Conservation (phyloP, 1,284 basidiomycete genomes). For the Wallemia mellicola region DNA sequence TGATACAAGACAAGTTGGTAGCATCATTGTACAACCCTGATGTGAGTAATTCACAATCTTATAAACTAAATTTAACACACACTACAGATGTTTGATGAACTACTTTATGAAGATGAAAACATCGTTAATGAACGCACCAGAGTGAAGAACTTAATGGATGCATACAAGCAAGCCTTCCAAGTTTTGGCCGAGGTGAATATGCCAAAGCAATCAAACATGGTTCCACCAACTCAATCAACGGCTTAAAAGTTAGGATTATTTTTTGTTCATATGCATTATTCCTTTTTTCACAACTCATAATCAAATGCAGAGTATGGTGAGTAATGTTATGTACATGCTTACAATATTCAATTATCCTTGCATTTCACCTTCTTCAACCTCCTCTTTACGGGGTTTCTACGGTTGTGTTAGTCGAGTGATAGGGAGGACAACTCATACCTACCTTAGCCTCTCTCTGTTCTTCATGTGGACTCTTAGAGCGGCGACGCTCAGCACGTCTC, state of each 20-base stretch:
- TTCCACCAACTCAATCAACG: too few relatives aligned
- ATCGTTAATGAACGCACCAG: conserved; percentile 72
- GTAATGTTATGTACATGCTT: too few relatives aligned
- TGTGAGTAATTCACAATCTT: background rate
- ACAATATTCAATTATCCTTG: too few relatives aligned
- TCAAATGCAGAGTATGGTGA: too few relatives aligned
- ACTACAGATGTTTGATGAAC: conserved; percentile 39
- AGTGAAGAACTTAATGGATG: conserved; percentile 78
- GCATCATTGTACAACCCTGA: conserved; percentile 77
- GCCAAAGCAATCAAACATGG: too few relatives aligned
- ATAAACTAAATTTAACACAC: background rate
- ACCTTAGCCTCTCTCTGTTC: background rate
- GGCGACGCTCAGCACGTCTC: background rate
- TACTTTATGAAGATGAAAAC: conserved; percentile 86
- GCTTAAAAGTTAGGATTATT: too few relatives aligned
- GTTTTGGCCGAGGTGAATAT: background rate
- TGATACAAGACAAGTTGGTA: conserved; percentile 84
- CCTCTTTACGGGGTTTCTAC: background rate
- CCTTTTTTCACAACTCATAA: too few relatives aligned
- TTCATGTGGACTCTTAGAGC: background rate
- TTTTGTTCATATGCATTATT: too few relatives aligned
- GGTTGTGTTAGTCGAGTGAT: background rate
- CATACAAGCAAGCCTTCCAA: conserved; percentile 31
- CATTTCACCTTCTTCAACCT: background rate
- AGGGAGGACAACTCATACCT: background rate